Conservation (phyloP, 805 yeast species). For the Naumovozyma castellii region DNA sequence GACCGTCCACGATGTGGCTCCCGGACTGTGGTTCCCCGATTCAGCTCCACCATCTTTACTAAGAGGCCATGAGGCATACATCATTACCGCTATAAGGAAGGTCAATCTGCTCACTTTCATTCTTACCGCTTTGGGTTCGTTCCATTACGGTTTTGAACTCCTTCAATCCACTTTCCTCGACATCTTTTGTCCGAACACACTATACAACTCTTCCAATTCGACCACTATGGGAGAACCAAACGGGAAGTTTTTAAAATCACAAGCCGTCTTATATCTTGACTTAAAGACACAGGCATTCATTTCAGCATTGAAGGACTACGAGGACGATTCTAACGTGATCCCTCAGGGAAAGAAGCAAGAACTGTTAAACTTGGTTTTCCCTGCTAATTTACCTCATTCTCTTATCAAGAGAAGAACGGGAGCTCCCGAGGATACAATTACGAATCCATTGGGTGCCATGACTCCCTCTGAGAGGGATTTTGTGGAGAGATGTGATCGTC, state of each 20-base stretch:
- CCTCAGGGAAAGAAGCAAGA: slow-evolving; percentile 31
- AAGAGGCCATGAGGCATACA: slow-evolving; percentile 44
- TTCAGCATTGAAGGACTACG: slow-evolving; percentile 55
- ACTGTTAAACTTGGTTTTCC: slow-evolving; percentile 67
- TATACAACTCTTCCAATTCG: slow-evolving; percentile 15
- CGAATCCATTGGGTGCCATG: slow-evolving; percentile 33
- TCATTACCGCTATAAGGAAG: slow-evolving; percentile 52
- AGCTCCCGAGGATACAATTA: neutral
- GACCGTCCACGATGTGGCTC: slow-evolving; percentile 58
- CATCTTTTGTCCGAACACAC: slow-evolving; percentile 66
- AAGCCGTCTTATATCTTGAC: slow-evolving; percentile 71
- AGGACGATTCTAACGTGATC: slow-evolving; percentile 7
- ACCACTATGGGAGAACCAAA: slow-evolving; percentile 16
- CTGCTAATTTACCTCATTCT: slow-evolving; percentile 43
- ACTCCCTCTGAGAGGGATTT: slow-evolving; percentile 78
- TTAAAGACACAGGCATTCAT: slow-evolving; percentile 93
- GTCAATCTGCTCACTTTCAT: slow-evolving; percentile 82
- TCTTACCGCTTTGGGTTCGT: slow-evolving; percentile 75
- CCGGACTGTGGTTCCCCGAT: slow-evolving; percentile 63
- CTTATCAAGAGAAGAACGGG: slow-evolving; percentile 26
- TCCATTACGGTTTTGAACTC: slow-evolving; percentile 80
- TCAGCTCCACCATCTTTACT: slow-evolving; percentile 47
- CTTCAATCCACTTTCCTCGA: slow-evolving; percentile 77
- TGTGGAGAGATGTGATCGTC: slow-evolving; percentile 56
- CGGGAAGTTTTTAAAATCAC: slow-evolving; percentile 64